Evolutionary conservation across 2,329 filamentous ascomycete genomes (phyloP), one percentile per base, ranked within the genome.

Genomic region (Gaeumannomyces tritici): DNA sequence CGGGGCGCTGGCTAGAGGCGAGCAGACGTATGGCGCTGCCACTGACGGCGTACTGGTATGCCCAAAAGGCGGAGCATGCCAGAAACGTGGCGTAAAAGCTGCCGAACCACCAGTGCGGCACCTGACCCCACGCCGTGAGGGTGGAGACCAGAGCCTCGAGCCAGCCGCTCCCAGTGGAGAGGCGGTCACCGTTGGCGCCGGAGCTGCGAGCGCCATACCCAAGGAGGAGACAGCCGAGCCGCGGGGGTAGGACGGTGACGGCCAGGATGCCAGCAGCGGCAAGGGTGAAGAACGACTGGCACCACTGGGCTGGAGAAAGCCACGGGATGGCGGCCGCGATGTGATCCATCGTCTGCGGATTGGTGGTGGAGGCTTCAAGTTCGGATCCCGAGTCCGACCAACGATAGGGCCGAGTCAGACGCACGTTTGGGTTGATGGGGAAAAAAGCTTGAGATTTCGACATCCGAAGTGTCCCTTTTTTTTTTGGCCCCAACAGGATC

Each of bases 51-150:
- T 89, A 82, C 73, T 93, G 88, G 67, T 75, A 73, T 0, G 80
- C 83, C 91, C 93, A 97, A 72, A 93, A 89, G 5, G 85, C 69
- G 0, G 90, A 93, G 64, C 84, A 86, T 2, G 77, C 71, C 5
- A 92, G 76, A 4, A 90, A 93, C 47, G 86, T 73, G 61, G 89
- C 71, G 73, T 99, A 98, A 76, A 96, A 98, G 68, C 95, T 89
- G 56, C 81, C 83, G 74, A 98, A 98, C 47, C 21, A 68, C 26
- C 26, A 55, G 24, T 47, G 33, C 59, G 27, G 26, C 29, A 63
- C 60, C 55, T 61, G 62, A 8, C 76, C 75, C 57, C 75, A 65
- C 1, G 76, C 74, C 4, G 77, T 75, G 63, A 77, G 55, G 61
- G 68, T 67, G 61, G 69, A 67, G 55, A 79, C 62, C 33, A 74